Percentiles rank a stretch among this genome's conserved stretches.
Conservation (phyloP, 352 stramenopile species). For the Globisporangium barbulae region DNA sequence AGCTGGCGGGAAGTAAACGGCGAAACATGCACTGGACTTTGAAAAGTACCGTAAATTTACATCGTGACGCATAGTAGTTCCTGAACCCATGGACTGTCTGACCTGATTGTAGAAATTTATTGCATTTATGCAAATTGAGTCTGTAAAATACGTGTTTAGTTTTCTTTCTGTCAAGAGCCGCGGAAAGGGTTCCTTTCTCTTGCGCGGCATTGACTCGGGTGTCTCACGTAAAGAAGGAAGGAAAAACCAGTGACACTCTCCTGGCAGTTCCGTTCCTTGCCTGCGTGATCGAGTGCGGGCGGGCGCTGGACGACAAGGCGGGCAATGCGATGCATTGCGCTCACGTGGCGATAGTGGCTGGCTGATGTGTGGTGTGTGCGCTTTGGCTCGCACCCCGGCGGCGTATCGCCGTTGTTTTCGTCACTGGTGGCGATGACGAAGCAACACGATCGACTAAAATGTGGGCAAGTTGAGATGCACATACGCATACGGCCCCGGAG, state of each 20-base stretch:
- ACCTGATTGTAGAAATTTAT: neutral
- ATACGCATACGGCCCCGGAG: no score
- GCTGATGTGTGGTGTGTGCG: neutral
- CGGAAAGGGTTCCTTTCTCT: conserved; percentile 6
- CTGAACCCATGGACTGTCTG: neutral
- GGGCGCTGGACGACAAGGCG: neutral
- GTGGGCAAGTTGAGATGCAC: neutral
- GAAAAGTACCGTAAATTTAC: neutral
- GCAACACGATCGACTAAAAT: neutral
- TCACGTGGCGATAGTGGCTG: neutral
- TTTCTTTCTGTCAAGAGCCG: conserved; percentile 9
- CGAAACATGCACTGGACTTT: conserved; percentile 10
- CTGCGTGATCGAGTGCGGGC: neutral
- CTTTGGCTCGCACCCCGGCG: neutral
- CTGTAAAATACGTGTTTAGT: neutral
- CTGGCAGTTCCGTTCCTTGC: neutral
- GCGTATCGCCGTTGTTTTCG: neutral
- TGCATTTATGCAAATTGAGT: neutral
- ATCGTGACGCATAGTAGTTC: neutral
- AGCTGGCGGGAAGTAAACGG: neutral
- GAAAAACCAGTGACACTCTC: conserved; percentile 9
- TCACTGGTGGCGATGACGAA: neutral
- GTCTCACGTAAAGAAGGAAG: conserved; percentile 7
- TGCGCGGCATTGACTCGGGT: neutral
- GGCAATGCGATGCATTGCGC: no score